phyloP scores from a whole-genome alignment of 768 basidiomycete species.

The Russula sp. region DNA sequence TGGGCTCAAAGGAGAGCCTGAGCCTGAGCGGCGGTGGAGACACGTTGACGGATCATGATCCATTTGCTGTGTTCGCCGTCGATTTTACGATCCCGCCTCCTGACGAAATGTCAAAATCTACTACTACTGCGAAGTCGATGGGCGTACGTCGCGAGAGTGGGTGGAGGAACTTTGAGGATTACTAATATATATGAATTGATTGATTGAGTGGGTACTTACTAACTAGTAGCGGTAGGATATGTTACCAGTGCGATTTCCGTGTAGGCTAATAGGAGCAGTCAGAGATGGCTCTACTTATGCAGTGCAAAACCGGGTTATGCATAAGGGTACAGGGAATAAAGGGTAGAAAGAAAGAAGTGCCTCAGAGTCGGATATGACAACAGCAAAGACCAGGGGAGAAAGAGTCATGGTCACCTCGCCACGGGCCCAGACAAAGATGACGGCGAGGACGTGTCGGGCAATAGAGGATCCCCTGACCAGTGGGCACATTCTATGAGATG shows the following conservation, averaged over 20 bases:
- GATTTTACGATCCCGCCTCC: slow-evolving; percentile 4
- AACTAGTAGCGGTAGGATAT: no score
- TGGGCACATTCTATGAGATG: slow-evolving; percentile 48
- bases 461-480: slow-evolving; percentile 42
- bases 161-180: slow-evolving; percentile 23
- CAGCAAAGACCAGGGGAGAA: neutral
- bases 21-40: no score
- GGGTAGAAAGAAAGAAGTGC: slow-evolving; percentile 7
- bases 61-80: neutral
- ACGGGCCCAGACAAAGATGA: slow-evolving; percentile 67
- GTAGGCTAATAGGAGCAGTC: no score
- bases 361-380: neutral
- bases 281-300: no score
- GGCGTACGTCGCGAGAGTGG: neutral
- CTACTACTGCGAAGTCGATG: neutral
- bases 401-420: slow-evolving; percentile 60
- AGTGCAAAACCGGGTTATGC: no score
- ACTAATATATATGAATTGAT: neutral
- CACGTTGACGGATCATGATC: neutral
- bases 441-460: slow-evolving; percentile 56
- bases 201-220: neutral
- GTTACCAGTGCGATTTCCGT: no score
- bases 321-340: no score
- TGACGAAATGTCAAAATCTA: neutral
- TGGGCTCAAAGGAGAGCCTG: no score